Evolutionary conservation across 768 basidiomycete species (phyloP), one percentile per base, ranked within the genome.

Genomic region (Boletus bicolor): DNA sequence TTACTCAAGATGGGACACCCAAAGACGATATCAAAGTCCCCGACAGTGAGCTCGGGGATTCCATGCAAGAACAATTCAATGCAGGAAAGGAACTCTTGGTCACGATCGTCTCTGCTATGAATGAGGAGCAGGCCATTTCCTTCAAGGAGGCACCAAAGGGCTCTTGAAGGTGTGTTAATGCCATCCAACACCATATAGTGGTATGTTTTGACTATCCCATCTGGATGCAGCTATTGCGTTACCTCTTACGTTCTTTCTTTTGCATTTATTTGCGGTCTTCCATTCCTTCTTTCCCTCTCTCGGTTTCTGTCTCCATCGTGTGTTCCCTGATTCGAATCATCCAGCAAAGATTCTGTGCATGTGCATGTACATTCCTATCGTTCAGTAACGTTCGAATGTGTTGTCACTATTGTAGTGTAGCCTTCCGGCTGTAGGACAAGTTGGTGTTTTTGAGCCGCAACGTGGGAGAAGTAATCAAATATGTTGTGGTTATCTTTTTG

Each of bases 1-100:
- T 99, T 90, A 82, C 77, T 64, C 44, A 67, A 64, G 94, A 96
- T 47, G 93, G 93, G 53, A 64, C 64, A 62, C 4, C 88, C 67
- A 98, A 97, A 78, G 92, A 98, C 70, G 96, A 99, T 77, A 91
- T 99, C 75, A 88, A 85, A 71, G 75, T 98, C 60, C 97, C 96
- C 32, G 96, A 98, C 58, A 75, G 82, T 53, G 86, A 91, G 6
- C 61, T 98, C 45, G 97, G 97, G 60, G 74, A 76, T 53, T 72
- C 86, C 50, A 93, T 98, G 63, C 55, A 77, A 66, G 30, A 46
- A 5, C 85, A 66, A 26, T 98, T 97, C 68, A 91, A 97, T 0
- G 85, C 78, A 0, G 93, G 89, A 74, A 92, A 93, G 76, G 93
- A 95, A 57, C 78, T 95, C 60, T 76, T 91, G 56, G 84, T 95